Evolutionary conservation across 495 filamentous ascomycete species (phyloP).

Genomic region (Xylona heveae): DNA sequence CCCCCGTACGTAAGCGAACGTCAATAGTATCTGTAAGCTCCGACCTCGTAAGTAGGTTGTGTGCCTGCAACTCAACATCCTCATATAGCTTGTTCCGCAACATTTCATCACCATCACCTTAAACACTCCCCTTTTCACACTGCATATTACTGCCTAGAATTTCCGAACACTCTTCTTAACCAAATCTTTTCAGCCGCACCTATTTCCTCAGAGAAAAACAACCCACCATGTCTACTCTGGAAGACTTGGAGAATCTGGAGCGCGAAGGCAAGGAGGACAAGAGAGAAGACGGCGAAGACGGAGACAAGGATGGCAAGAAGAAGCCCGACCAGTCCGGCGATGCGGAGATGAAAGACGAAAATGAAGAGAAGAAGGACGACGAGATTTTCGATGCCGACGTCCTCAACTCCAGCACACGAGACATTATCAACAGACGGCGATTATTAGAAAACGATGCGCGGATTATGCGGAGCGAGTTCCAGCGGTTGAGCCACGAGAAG

Average conservation of each 20-base stretch:
- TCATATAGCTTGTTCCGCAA: no score
- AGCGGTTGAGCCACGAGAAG: constrained; percentile 88
- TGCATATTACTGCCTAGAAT: no score
- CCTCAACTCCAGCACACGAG: constrained; percentile 69
- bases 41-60: no score
- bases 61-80: no score
- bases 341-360: constrained; percentile 74
- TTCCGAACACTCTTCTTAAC: no score
- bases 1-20: no score
- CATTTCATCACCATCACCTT: no score
- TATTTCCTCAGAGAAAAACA: not conserved
- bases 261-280: constrained; percentile 61
- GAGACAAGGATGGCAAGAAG: constrained; percentile 33
- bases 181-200: not conserved
- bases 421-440: constrained; percentile 71
- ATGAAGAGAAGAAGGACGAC: constrained; percentile 43
- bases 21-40: no score
- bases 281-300: constrained; percentile 29
- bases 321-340: constrained; percentile 40
- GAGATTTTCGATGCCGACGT: constrained; percentile 82
- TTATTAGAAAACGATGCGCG: constrained; percentile 91
- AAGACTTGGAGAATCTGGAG: constrained; percentile 65
- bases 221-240: constrained; percentile 55
- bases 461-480: constrained; percentile 96
- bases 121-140: no score